Percentiles rank a stretch among this genome's conserved stretches.
These are phyloP conservation scores for Apophysomyces variabilis DNA, from an alignment of 371 early-diverging fungal genomes.

Conservation along the genomic window DNA sequence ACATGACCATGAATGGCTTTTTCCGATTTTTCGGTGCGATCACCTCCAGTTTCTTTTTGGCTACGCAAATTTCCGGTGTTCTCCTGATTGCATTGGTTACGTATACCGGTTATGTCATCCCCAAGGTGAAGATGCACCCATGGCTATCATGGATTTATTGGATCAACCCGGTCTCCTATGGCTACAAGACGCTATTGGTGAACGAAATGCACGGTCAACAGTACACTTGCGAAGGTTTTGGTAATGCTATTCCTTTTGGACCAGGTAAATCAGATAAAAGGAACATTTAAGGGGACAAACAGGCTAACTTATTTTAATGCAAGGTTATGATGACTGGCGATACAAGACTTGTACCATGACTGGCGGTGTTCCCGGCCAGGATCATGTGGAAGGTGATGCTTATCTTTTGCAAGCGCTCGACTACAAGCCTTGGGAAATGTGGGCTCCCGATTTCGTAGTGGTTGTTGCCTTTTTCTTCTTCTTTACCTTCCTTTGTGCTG, in stretches of 20 bases:
- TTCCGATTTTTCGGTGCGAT: constrained; percentile 59
- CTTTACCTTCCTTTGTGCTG: constrained; percentile 38
- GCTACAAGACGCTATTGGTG: constrained; percentile 57
- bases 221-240: constrained; percentile 45
- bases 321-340: constrained; percentile 40
- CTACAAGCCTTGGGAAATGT: constrained; percentile 33
- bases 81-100: constrained; percentile 52
- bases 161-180: constrained; percentile 70
- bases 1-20: constrained; percentile 52
- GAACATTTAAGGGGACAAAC: constrained; percentile 7
- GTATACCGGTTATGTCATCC: constrained; percentile 58
- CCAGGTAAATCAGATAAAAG: constrained; percentile 30
- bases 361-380: constrained; percentile 53
- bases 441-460: constrained; percentile 58
- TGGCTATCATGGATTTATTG: constrained; percentile 61
- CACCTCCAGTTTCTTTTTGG: constrained; percentile 53
- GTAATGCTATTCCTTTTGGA: constrained; percentile 45
- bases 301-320: background rate
- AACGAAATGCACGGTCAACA: constrained; percentile 63
- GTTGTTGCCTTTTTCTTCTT: constrained; percentile 46
- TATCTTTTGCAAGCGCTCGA: constrained; percentile 41
- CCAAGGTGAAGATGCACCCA: constrained; percentile 38
- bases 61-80: constrained; percentile 53
- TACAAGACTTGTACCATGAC: constrained; percentile 58
- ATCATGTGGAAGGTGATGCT: constrained; percentile 52